Percentiles rank a stretch among this genome's conserved stretches.
Evolutionary conservation across 768 basidiomycete genomes (phyloP).

Genomic region (Amylocystis lapponica): DNA sequence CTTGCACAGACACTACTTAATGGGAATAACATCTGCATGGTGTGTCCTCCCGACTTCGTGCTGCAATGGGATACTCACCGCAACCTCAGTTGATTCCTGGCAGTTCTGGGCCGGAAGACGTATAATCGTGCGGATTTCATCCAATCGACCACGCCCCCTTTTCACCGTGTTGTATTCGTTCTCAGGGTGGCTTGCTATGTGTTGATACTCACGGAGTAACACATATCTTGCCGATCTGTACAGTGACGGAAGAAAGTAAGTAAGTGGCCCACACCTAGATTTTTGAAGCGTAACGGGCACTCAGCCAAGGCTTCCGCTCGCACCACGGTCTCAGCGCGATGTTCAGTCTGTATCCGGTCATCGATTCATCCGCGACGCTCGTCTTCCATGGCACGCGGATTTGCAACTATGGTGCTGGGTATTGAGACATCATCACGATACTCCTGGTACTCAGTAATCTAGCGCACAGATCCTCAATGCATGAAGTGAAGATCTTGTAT

Average conservation of each 20-base stretch:
- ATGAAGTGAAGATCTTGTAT: background rate
- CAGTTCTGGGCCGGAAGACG: conserved; percentile 57
- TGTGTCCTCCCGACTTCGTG: conserved; percentile 24
- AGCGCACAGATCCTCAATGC: background rate
- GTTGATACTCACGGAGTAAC: too few species aligned
- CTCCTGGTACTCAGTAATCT: background rate
- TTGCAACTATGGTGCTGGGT: conserved; percentile 45
- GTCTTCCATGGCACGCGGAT: conserved; percentile 71
- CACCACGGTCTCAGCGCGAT: conserved; percentile 68
- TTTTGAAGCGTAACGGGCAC: too few species aligned
- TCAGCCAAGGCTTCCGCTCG: conserved; percentile 60
- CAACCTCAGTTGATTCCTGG: conserved; percentile 54
- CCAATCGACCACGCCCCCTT: too few species aligned
- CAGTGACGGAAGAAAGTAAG: too few species aligned
- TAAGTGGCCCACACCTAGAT: too few species aligned
- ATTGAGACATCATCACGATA: conserved; percentile 2
- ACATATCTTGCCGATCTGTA: too few species aligned
- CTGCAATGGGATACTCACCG: background rate
- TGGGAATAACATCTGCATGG: conserved; percentile 97
- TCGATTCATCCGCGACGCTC: too few species aligned
- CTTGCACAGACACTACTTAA: conserved; percentile 87
- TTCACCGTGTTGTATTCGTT: too few species aligned
- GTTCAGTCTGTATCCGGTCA: conserved; percentile 55
- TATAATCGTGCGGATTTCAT: conserved; percentile 10
- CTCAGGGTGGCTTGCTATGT: too few species aligned